Percentiles rank a stretch among this genome's conserved stretches.
Evolutionary conservation across 192 early-diverging fungal genomes (phyloP).

Genomic region (Backusella luteola): DNA sequence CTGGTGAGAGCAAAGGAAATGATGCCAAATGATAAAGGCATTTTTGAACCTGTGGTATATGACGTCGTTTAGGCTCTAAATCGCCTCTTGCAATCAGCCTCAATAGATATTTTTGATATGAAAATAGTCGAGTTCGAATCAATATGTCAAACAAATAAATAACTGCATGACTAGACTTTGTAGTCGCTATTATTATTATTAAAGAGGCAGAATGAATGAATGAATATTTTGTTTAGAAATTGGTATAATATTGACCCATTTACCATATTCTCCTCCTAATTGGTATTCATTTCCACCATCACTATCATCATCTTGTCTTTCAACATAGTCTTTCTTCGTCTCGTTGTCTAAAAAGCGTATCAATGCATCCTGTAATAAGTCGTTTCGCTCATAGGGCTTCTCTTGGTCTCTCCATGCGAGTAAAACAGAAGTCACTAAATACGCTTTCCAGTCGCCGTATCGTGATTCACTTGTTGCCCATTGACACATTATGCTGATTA

Average conservation of each 20-base stretch:
- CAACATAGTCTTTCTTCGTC: background rate
- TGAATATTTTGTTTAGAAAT: background rate
- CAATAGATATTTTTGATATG: conserved; percentile 53
- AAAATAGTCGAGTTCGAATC: conserved; percentile 55
- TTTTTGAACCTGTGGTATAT: conserved; percentile 36
- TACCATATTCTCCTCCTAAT: conserved; percentile 1
- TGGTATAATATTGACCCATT: background rate
- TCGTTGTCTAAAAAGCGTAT: conserved; percentile 48
- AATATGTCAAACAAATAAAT: conserved; percentile 50
- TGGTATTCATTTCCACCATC: background rate
- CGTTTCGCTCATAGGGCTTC: conserved; percentile 6
- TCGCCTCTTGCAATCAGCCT: conserved; percentile 60
- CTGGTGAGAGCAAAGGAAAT: conserved; percentile 40
- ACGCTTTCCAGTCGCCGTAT: conserved; percentile 46
- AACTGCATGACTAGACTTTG: conserved; percentile 16
- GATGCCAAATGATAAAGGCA: conserved; percentile 46
- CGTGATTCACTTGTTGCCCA: conserved; percentile 51
- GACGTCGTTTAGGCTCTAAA: conserved; percentile 33
- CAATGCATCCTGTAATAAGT: conserved; percentile 45
- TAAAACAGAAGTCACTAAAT: conserved; percentile 46
- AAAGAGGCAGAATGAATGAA: background rate
- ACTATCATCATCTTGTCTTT: background rate
- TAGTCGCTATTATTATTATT: background rate
- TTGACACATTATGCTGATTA: conserved; percentile 44
- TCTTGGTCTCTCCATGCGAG: conserved; percentile 39